Evolutionary conservation across 1,284 basidiomycete genomes (phyloP).

Genomic region (Salmacisia buchloeana): DNA sequence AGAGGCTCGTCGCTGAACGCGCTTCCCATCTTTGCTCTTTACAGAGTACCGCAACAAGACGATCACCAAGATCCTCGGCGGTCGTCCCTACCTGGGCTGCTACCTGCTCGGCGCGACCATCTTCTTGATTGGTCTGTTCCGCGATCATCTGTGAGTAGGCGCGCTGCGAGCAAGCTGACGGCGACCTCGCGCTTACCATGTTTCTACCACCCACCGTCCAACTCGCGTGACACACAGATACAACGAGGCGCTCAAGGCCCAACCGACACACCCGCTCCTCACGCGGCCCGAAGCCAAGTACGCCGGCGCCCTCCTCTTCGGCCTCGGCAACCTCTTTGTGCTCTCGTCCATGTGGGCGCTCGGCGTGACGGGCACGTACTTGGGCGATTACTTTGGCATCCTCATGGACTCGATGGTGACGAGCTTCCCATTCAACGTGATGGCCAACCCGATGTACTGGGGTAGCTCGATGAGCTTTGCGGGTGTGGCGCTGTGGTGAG

Average conservation of each 20-base stretch:
- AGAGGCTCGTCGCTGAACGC: neutral
- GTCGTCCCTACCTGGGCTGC: slow-evolving; percentile 62
- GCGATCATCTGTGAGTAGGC: slow-evolving; percentile 75
- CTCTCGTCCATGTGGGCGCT: slow-evolving; percentile 83
- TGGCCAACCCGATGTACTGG: slow-evolving; percentile 85
- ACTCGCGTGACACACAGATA: too few species aligned
- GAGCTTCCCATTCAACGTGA: slow-evolving; percentile 91
- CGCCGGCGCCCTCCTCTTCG: slow-evolving; percentile 65
- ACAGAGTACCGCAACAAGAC: slow-evolving; percentile 45
- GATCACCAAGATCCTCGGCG: slow-evolving; percentile 42
- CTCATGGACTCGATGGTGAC: slow-evolving; percentile 73
- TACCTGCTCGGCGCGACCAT: slow-evolving; percentile 88
- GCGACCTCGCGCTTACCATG: too few species aligned
- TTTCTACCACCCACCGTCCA: too few species aligned
- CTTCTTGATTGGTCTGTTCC: slow-evolving; percentile 75
- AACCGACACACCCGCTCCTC: slow-evolving; percentile 58
- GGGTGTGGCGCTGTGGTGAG: slow-evolving; percentile 43
- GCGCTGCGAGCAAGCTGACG: too few species aligned
- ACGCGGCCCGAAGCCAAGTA: slow-evolving; percentile 61
- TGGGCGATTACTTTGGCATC: slow-evolving; percentile 99
- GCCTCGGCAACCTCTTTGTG: slow-evolving; percentile 58
- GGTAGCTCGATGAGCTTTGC: slow-evolving; percentile 48
- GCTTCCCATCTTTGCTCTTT: neutral
- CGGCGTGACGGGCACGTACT: slow-evolving; percentile 72
- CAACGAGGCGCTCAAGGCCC: slow-evolving; percentile 65